Base-by-base conservation (phyloP, 495 filamentous ascomycete species). In the Neurospora sp. region DNA sequence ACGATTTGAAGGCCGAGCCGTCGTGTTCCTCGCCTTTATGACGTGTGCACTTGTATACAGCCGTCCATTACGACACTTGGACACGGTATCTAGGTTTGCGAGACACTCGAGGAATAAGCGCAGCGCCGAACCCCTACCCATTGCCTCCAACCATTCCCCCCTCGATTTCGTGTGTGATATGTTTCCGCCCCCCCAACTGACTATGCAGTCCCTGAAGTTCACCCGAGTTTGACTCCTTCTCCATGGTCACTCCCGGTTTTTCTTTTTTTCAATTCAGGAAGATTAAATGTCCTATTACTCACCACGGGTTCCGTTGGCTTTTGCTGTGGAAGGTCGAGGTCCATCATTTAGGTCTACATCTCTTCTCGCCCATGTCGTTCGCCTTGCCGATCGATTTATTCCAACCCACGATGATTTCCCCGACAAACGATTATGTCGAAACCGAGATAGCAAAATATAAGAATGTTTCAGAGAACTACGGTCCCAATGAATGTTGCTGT, bases 281-380 rank as follows among this genome's bases (percentile, higher is more conserved):
- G 77, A 86, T 82, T 76, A 72, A 85, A 75, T 20, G 83, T 78
- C 83, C 84, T 70, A 79, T 77, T 86, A 86, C 85, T 86, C 85
- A 85, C 85, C 84, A 83, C 79, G 78, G 76, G 81, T 79, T 82
- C 77, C 81, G 78, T 81, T 71, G 75, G 74, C 75, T 69, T 16
- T 73, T 70, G 77, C 79, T 80, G 72, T 85, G 84, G 82, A 81
- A 77, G 81, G 7, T 79, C 73, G 78, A 81, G 84, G 84, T 86
- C 84, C 84, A 85, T 85, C 76, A 81, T 80, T 75, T 71, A 75
- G 81, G 84, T 77, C 82, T 75, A 86, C 82, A 86, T 84, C 37
- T 14, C 40, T 38, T 40, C 44, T 35, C 42, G 9, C 42, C 72
- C 59, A n/a, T 41, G 37, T 18, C 23, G 69, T 37, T 23, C 71